A percentile compares a stretch with the other conserved stretches of the same genome.
These are phyloP conservation scores for Yamadazyma songkhlaensis DNA, from an alignment of 1,139 yeast species.

Conservation along the genomic window DNA sequence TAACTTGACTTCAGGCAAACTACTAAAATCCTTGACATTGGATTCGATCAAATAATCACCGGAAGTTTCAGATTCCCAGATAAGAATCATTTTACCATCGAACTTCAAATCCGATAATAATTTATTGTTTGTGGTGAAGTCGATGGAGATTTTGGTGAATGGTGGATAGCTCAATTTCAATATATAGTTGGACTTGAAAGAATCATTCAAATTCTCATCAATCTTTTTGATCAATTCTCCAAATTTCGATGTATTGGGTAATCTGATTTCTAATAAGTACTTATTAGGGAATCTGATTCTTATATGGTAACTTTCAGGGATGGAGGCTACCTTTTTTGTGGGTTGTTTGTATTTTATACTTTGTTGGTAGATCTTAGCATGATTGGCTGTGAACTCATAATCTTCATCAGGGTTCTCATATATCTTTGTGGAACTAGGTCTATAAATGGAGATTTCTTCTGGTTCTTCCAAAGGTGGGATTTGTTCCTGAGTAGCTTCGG, in stretches of 20 bases:
- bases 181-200: constrained; percentile 29
- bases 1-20: constrained; percentile 40
- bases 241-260: constrained; percentile 27
- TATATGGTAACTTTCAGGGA: constrained; percentile 32
- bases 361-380: constrained; percentile 52
- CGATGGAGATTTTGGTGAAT: constrained; percentile 28
- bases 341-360: constrained; percentile 33
- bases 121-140: constrained; percentile 31
- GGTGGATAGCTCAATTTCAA: constrained; percentile 47
- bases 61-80: constrained; percentile 30
- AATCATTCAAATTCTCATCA: constrained; percentile 37
- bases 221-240: constrained; percentile 38
- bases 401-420: constrained; percentile 47
- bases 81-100: constrained; percentile 29
- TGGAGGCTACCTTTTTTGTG: constrained; percentile 5
- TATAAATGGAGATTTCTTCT: constrained; percentile 11
- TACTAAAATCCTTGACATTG: constrained; percentile 21
- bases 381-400: constrained; percentile 50
- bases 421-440: constrained; percentile 11
- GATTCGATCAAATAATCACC: constrained; percentile 21
- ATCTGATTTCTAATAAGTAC: constrained; percentile 30
- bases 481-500: too few relatives aligned
- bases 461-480: not conserved
- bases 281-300: constrained; percentile 56
- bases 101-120: constrained; percentile 35